These are phyloP conservation scores for Dunaliella primolecta DNA, from an alignment of 139 green algal genomes.

Conservation along the genomic window DNA sequence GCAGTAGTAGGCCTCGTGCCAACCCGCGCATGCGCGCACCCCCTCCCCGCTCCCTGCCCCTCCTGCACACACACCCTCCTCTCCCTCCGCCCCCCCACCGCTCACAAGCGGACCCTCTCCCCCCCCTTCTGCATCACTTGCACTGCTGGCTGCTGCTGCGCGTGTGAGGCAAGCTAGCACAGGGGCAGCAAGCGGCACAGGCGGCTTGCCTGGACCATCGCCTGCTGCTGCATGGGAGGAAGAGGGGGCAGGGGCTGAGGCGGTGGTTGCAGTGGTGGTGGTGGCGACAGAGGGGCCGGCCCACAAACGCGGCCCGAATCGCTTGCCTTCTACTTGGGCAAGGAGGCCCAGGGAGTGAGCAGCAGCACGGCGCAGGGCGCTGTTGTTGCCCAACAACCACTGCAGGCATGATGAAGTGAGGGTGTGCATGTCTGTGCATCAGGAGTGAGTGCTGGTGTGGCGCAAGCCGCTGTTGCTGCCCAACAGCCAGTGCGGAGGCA, in stretches of 20 bases:
- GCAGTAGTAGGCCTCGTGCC: slow-evolving; percentile 79
- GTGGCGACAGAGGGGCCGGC: neutral
- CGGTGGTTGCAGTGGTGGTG: neutral
- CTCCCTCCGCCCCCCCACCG: neutral
- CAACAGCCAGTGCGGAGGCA: too few relatives aligned
- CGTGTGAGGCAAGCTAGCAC: neutral
- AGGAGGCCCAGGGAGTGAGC: slow-evolving; percentile 56
- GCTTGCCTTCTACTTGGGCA: slow-evolving; percentile 48
- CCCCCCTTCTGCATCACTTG: neutral
- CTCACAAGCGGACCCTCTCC: neutral
- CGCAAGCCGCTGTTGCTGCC: too few relatives aligned
- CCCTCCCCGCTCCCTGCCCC: neutral
- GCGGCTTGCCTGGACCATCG: slow-evolving; percentile 22
- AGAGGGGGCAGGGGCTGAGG: slow-evolving; percentile 23
- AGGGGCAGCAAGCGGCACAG: neutral
- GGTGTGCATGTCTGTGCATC: neutral
- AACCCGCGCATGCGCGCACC: slow-evolving; percentile 34
- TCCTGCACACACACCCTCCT: slow-evolving; percentile 11
- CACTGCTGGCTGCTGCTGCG: neutral
- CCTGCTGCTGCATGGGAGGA: slow-evolving; percentile 32
- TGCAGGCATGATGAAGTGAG: neutral
- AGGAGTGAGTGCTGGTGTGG: too few relatives aligned
- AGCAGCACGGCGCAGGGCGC: slow-evolving; percentile 48
- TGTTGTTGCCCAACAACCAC: slow-evolving; percentile 32
- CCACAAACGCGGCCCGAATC: slow-evolving; percentile 31